Percentiles rank a stretch among this genome's conserved stretches.
Evolutionary conservation across 2,329 filamentous ascomycete species (phyloP).

Genomic region (Ophiostoma sp.): DNA sequence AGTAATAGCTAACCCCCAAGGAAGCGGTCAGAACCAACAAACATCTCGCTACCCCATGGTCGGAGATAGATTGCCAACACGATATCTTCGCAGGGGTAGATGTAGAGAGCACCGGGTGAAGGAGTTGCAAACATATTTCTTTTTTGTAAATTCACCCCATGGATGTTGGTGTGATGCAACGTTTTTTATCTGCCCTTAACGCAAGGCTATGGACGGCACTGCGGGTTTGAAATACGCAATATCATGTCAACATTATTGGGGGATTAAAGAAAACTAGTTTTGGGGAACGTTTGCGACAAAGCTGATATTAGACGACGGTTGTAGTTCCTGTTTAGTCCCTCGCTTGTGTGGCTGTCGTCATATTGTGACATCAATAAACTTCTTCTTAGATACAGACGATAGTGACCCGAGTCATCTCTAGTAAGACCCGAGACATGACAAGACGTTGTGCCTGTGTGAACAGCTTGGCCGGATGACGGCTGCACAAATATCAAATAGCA

Average conservation of each 20-base stretch:
- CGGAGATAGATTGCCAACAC: not conserved
- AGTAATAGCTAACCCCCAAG: not conserved
- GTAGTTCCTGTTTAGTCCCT: not conserved
- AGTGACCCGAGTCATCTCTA: not conserved
- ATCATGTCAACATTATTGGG: not conserved
- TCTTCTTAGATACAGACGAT: too few species aligned
- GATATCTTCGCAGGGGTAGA: not conserved
- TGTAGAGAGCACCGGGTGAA: not conserved
- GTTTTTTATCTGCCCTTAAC: not conserved
- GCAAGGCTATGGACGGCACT: not conserved
- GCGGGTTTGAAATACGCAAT: not conserved
- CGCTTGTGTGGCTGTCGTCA: too few species aligned
- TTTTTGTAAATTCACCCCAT: too few species aligned
- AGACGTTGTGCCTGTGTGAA: not conserved
- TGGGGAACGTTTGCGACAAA: too few species aligned
- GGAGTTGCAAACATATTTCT: not conserved
- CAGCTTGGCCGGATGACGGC: not conserved
- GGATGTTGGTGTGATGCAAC: not conserved
- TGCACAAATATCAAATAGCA: not conserved
- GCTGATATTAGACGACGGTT: not conserved
- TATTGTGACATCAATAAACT: too few species aligned
- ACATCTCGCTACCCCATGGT: constrained; percentile 1
- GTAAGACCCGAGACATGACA: not conserved
- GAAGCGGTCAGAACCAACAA: not conserved
- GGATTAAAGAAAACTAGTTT: not conserved